Evolutionary conservation across 176 grass and related monocot genomes (phyloP).

Genomic region (Otatea glauca): DNA sequence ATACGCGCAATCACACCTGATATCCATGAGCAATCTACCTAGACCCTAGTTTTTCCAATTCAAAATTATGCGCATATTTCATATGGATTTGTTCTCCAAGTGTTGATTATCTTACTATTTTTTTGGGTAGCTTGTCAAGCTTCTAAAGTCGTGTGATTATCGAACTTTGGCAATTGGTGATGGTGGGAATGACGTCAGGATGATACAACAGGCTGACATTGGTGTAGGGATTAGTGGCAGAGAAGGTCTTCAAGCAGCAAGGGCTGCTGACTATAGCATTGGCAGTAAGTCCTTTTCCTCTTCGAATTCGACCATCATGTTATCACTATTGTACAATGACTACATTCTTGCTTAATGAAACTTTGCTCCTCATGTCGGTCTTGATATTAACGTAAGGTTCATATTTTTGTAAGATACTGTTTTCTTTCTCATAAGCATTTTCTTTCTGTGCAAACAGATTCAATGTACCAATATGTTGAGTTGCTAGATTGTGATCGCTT

Average conservation of each 20-base stretch:
- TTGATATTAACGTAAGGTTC: neutral
- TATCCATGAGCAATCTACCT: conserved; percentile 3
- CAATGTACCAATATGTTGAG: neutral
- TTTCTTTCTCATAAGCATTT: neutral
- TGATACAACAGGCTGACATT: conserved; percentile 97
- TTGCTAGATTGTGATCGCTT: neutral
- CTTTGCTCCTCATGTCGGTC: conserved; percentile 7
- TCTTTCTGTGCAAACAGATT: neutral
- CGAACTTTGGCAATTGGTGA: conserved; percentile 97
- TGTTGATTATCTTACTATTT: conserved; percentile 11
- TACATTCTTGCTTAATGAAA: conserved; percentile 23
- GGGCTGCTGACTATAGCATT: conserved; percentile 95
- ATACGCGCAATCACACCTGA: neutral
- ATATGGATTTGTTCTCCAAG: conserved; percentile 27
- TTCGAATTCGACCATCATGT: conserved; percentile 7
- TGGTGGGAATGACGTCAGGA: conserved; percentile 98
- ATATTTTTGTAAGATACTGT: neutral
- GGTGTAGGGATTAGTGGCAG: conserved; percentile 96
- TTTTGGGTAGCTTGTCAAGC: conserved; percentile 74
- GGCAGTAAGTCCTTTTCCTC: conserved; percentile 73
- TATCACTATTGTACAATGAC: conserved; percentile 17
- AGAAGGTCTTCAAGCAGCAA: conserved; percentile 99
- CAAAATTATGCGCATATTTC: neutral
- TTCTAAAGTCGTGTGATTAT: conserved; percentile 97
- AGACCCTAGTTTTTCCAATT: neutral